Conservation (phyloP, 202 grass and related monocot species). For the Elaeis oleifera region DNA sequence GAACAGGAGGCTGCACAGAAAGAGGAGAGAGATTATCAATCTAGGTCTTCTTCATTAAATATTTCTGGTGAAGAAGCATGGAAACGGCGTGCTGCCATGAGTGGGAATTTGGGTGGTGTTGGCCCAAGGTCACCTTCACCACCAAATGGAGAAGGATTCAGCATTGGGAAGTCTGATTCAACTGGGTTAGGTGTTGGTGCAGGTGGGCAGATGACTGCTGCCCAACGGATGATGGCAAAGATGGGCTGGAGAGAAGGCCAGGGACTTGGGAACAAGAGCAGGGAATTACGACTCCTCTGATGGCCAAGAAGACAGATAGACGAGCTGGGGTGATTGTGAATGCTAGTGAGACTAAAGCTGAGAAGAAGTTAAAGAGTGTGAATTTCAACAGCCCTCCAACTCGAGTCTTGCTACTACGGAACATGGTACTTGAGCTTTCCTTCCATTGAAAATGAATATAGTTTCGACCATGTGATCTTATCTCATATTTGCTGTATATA, state of each 20-base stretch:
- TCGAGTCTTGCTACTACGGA: slow-evolving; percentile 67
- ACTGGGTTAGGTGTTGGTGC: slow-evolving; percentile 49
- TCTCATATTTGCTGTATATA: background rate
- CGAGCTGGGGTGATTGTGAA: slow-evolving; percentile 76
- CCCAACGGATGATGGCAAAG: slow-evolving; percentile 97
- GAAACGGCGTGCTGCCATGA: slow-evolving; percentile 74
- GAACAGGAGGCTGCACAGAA: slow-evolving; percentile 45
- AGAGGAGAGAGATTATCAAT: slow-evolving; percentile 48
- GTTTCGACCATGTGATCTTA: background rate
- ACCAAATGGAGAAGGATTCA: slow-evolving; percentile 37
- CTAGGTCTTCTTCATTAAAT: slow-evolving; percentile 46
- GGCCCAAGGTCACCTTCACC: slow-evolving; percentile 32
- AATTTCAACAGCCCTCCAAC: slow-evolving; percentile 57
- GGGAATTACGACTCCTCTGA: slow-evolving; percentile 67
- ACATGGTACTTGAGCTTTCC: slow-evolving; percentile 53
- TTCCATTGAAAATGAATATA: background rate
- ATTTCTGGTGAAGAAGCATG: slow-evolving; percentile 95
- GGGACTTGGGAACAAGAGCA: slow-evolving; percentile 87
- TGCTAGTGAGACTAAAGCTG: slow-evolving; percentile 46
- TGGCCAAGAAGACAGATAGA: slow-evolving; percentile 79
- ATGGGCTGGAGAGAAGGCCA: slow-evolving; percentile 97
- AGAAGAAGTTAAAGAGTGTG: slow-evolving; percentile 68
- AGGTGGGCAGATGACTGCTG: slow-evolving; percentile 75
- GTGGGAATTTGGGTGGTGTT: slow-evolving; percentile 20
- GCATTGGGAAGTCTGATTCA: slow-evolving; percentile 45